These are phyloP conservation scores for Mycosarcoma mackinlayi DNA, from an alignment of 1,284 basidiomycete species.

Conservation along the genomic window DNA sequence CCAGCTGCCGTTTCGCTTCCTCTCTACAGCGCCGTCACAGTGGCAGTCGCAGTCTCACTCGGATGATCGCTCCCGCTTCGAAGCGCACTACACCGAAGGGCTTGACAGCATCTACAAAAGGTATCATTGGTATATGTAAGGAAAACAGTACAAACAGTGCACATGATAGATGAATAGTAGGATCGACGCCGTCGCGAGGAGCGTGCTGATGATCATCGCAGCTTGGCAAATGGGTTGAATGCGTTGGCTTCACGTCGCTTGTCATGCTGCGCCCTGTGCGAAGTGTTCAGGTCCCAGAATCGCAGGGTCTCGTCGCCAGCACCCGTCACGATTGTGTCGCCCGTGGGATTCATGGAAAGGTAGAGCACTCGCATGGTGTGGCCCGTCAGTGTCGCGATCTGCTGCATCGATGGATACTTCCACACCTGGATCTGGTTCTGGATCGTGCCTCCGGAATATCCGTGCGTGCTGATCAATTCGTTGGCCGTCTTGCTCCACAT, in stretches of 20 bases:
- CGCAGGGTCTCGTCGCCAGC: slow-evolving; percentile 94
- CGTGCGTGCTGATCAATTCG: slow-evolving; percentile 96
- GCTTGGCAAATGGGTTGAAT: slow-evolving; percentile 63
- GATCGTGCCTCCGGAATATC: slow-evolving; percentile 90
- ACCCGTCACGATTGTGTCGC: slow-evolving; percentile 96
- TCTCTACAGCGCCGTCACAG: too few species aligned
- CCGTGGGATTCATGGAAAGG: slow-evolving; percentile 94
- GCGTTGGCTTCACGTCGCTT: slow-evolving; percentile 50
- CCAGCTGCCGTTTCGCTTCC: too few species aligned
- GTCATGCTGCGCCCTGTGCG: slow-evolving; percentile 42
- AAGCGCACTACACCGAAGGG: neutral
- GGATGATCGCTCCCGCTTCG: neutral
- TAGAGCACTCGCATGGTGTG: slow-evolving; percentile 90
- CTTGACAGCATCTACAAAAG: neutral
- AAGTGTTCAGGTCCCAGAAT: slow-evolving; percentile 78
- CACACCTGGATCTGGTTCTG: slow-evolving; percentile 99
- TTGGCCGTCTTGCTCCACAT: slow-evolving; percentile 94
- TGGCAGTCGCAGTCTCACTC: too few species aligned
- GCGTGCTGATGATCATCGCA: slow-evolving; percentile 42
- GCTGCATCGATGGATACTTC: slow-evolving; percentile 82
- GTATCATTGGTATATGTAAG: slow-evolving; percentile 21
- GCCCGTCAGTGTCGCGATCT: slow-evolving; percentile 89
- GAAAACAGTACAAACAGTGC: slow-evolving; percentile 1
- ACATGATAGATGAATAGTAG: neutral
- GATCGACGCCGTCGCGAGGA: neutral